Evolutionary conservation across 441 rosid genomes (phyloP), one percentile per base, ranked within the genome.

Genomic region (Gossypium gossypioides): DNA sequence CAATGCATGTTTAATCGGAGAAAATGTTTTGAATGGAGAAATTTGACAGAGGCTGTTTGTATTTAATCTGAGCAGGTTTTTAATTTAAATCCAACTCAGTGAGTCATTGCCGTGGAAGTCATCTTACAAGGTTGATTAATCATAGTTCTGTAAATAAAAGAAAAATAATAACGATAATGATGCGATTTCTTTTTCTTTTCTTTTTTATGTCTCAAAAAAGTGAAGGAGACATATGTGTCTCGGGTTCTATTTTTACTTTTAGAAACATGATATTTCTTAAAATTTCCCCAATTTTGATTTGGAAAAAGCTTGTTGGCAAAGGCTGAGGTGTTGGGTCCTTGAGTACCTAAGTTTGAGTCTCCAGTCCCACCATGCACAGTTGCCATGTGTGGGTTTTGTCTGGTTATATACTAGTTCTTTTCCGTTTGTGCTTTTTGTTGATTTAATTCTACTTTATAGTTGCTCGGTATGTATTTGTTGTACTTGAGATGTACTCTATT

Each of bases 31-130:
- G 64, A 65, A 66, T 55, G 37, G 69, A 16, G 27, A 72, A 63
- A 68, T 69, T 73, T 81, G 76, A 75, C 78, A 80, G 67, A 55
- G 74, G 66, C 68, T 65, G 76, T 80, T 76, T 61, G 64, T 71
- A 29, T 65, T 34, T 65, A 58, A 75, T 74, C 68, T 66, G 73
- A 75, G 73, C 86, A 76, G 84, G 82, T 76, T 66, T 72, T 69
- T 74, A 56, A 71, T 55, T 61, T 66, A 61, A 67, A 60, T 48
- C 75, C 66, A 42, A 62, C 24, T 66, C 74, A 70, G 52, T 78
- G 76, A 58, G 63, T 71, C 74, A 61, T 60, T 60, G 44, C 65
- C 46, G 22, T 60, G 13, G 65, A 15, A 60, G 5, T 60, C 65
- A 29, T 60, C 44, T 8, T 29, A 29, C 65, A 29, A 60, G 65